phyloP scores from a whole-genome alignment of 192 early-diverging fungal species.

The Backusella liffmaniae region DNA sequence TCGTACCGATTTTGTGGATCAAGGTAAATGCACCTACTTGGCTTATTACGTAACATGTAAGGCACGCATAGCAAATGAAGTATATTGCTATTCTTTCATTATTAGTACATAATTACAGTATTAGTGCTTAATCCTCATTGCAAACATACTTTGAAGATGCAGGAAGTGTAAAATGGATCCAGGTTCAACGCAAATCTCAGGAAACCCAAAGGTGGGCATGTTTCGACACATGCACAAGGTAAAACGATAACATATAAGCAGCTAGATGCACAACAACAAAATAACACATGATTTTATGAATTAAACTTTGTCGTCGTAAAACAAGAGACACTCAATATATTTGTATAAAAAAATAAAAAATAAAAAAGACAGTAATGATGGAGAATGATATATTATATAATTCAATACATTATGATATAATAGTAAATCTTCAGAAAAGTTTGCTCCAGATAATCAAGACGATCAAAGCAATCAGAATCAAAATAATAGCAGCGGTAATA shows the following conservation, averaged over 20 bases:
- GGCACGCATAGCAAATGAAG: conserved; percentile 86
- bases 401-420: neutral
- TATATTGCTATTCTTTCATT: neutral
- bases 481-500: conserved; percentile 83
- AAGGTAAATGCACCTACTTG: conserved; percentile 91
- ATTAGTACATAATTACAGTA: neutral
- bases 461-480: conserved; percentile 78
- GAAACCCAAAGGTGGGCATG: conserved; percentile 98
- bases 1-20: conserved; percentile 95
- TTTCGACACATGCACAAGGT: conserved; percentile 96
- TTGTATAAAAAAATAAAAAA: conserved; percentile 90
- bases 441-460: conserved; percentile 83
- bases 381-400: conserved; percentile 36
- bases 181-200: conserved; percentile 86
- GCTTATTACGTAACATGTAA: conserved; percentile 82
- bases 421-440: conserved; percentile 35
- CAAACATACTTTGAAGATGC: conserved; percentile 81
- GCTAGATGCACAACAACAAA: neutral
- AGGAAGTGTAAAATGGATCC: conserved; percentile 83
- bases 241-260: conserved; percentile 7
- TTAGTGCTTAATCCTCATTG: neutral
- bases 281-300: neutral
- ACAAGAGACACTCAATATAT: conserved; percentile 87
- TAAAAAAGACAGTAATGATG: conserved; percentile 78
- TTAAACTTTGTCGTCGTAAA: conserved; percentile 81